Conservation (phyloP, 129 eudicot species). For the Helichrysum umbraculigerum region DNA sequence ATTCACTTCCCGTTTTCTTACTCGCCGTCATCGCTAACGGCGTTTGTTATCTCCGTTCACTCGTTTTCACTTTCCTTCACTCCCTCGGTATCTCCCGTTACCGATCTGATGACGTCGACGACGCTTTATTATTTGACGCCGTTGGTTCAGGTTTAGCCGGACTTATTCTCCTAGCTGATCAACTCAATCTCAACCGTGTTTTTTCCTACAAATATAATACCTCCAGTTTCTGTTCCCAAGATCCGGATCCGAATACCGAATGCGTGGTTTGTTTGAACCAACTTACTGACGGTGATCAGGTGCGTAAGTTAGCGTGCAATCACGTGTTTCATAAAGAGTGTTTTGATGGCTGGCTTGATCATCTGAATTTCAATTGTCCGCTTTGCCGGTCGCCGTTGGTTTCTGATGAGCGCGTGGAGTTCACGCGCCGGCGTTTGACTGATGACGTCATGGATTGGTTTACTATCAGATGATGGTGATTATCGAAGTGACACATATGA, state of each 20-base stretch:
- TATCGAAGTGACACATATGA: no score
- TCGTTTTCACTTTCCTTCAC: slow-evolving; percentile 41
- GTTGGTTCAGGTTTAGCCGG: slow-evolving; percentile 72
- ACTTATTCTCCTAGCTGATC: slow-evolving; percentile 55
- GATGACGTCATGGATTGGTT: slow-evolving; percentile 56
- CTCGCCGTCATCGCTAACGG: slow-evolving; percentile 49
- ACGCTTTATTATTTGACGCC: slow-evolving; percentile 34
- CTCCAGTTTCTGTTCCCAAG: background rate
- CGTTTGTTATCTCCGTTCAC: slow-evolving; percentile 59
- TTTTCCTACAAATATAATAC: slow-evolving; percentile 32
- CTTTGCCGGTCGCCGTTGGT: slow-evolving; percentile 59
- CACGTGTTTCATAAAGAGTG: slow-evolving; percentile 87
- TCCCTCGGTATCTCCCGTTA: slow-evolving; percentile 30
- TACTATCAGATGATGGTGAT: slow-evolving; percentile 34
- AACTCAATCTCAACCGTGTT: slow-evolving; percentile 55
- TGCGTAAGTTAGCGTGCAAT: slow-evolving; percentile 64
- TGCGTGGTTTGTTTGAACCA: slow-evolving; percentile 77
- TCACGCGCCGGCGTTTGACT: slow-evolving; percentile 47
- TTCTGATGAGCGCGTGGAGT: slow-evolving; percentile 48
- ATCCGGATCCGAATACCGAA: slow-evolving; percentile 16
- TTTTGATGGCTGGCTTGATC: slow-evolving; percentile 81
- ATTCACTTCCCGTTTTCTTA: slow-evolving; percentile 49
- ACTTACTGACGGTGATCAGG: slow-evolving; percentile 56
- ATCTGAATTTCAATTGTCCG: slow-evolving; percentile 69
- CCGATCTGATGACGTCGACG: slow-evolving; percentile 32